These are phyloP conservation scores for Xylariaceae sp. DNA, from an alignment of 2,329 filamentous ascomycete species.

Conservation along the genomic window DNA sequence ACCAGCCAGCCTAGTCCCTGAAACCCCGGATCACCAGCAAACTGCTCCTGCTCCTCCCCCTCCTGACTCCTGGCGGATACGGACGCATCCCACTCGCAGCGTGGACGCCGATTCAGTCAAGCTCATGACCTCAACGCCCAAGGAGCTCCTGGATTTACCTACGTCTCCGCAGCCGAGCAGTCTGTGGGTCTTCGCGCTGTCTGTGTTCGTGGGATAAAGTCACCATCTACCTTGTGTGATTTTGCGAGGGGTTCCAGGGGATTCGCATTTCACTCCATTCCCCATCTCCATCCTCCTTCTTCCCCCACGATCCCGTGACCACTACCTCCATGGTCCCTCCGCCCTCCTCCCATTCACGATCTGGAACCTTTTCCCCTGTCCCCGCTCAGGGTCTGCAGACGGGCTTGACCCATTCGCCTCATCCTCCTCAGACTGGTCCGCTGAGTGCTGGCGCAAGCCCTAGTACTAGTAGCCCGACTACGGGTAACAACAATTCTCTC, in stretches of 20 bases:
- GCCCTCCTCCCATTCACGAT: conserved; percentile 41
- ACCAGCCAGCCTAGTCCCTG: background rate
- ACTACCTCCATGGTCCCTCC: conserved; percentile 35
- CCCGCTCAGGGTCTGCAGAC: conserved; percentile 53
- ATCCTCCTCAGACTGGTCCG: conserved; percentile 52
- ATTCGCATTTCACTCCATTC: conserved; percentile 22
- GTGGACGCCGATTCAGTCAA: conserved; percentile 13
- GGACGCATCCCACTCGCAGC: conserved; percentile 1
- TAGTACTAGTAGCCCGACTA: conserved; percentile 55
- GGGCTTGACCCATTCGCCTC: conserved; percentile 50
- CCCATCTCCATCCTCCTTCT: conserved; percentile 22
- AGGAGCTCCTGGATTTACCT: conserved; percentile 20
- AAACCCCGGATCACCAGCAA: background rate
- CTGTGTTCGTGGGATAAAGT: conserved; percentile 13
- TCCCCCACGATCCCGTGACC: conserved; percentile 23
- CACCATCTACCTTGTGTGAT: conserved; percentile 15
- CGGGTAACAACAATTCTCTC: conserved; percentile 57
- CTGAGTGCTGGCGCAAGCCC: conserved; percentile 57
- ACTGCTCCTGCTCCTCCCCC: background rate
- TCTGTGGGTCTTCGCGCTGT: background rate
- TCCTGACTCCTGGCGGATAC: background rate
- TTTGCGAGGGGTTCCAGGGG: conserved; percentile 30
- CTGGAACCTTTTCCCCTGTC: conserved; percentile 61
- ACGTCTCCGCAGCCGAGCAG: conserved; percentile 14
- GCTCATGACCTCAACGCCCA: conserved; percentile 28